Base-by-base conservation (phyloP, 257 asterid genomes). In the Mentha longifolia region DNA sequence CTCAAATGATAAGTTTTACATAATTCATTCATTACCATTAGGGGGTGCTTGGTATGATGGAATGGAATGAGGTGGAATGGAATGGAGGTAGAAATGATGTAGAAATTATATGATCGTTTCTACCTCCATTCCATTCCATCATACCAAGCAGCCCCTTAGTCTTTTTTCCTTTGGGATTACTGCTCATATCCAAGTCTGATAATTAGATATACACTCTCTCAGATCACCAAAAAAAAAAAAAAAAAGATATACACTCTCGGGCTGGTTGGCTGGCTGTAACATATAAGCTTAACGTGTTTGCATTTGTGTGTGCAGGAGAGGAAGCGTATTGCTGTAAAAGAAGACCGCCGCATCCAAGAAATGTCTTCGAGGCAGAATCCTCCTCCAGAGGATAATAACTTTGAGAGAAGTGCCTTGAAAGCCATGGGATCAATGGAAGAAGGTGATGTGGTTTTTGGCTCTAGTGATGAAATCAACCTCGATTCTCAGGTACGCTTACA, bases 351-450 rank as follows among this genome's bases (percentile, higher is more conserved):
- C 62, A 76, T 73, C 75, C 99, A 89, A 78, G 99, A 94, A 79
- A 70, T 88, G 78, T 79, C 86, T 61, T 79, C 92, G 49, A 85
- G 85, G 64, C 88, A 86, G 52, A 61, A 84, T 69, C 86, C 86
- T 69, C 86, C 86, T 47, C 77, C 85, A 22, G 92, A 84, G 61
- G 90, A 86, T 75, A 41, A 64, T 11, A 84, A 79, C 86, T 91
- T 94, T 60, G 91, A 91, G 90, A 88, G 67, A 80, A 88, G 51
- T 55, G 97, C 92, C 65, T 60, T 85, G 70, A 94, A 89, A 85
- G 76, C 85, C 64, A 88, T 94, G 99, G 98, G 99, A 84, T 82
- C 91, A 71, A 80, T 88, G 87, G 99, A 88, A 63, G 98, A 89
- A 79, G 98, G 99, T 47, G 99, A 94, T 82, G 92, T 78, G 52